These are phyloP conservation scores for Colletotrichum theobromicola DNA, from an alignment of 2,329 filamentous ascomycete genomes.

Conservation along the genomic window DNA sequence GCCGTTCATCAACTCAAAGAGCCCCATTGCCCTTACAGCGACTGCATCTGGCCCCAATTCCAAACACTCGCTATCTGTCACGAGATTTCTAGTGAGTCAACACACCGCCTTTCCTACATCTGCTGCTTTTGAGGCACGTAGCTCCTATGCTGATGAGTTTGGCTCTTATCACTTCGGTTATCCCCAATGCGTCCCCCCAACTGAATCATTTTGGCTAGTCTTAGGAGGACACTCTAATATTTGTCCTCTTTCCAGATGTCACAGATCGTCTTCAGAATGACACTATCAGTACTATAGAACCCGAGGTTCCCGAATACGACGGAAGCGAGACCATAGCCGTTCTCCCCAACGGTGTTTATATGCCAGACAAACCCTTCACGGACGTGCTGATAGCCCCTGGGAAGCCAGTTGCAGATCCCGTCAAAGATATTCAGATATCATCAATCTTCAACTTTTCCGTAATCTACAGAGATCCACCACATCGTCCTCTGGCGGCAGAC, in stretches of 20 bases:
- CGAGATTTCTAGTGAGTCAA: neutral
- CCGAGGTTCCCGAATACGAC: neutral
- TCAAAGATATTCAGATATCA: neutral
- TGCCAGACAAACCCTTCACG: neutral
- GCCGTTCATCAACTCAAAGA: neutral
- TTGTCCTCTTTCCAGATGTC: neutral
- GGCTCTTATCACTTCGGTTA: too few species aligned
- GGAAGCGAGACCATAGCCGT: neutral
- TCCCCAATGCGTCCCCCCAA: too few species aligned
- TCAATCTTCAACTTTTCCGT: neutral
- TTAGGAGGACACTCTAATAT: too few species aligned
- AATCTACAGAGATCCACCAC: rapidly evolving
- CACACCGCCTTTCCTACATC: neutral
- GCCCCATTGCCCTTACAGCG: neutral
- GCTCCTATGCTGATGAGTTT: too few species aligned
- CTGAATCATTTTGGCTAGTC: too few species aligned
- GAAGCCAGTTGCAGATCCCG: neutral
- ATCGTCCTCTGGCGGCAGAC: neutral
- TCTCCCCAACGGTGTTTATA: neutral
- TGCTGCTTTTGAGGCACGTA: too few species aligned
- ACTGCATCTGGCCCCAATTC: neutral
- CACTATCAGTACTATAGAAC: too few species aligned
- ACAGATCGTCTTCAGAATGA: neutral
- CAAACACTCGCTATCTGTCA: neutral
- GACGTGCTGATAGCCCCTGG: neutral